Evolutionary conservation across 2,329 filamentous ascomycete species (phyloP).

Genomic region (Sordariomycetes sp.): DNA sequence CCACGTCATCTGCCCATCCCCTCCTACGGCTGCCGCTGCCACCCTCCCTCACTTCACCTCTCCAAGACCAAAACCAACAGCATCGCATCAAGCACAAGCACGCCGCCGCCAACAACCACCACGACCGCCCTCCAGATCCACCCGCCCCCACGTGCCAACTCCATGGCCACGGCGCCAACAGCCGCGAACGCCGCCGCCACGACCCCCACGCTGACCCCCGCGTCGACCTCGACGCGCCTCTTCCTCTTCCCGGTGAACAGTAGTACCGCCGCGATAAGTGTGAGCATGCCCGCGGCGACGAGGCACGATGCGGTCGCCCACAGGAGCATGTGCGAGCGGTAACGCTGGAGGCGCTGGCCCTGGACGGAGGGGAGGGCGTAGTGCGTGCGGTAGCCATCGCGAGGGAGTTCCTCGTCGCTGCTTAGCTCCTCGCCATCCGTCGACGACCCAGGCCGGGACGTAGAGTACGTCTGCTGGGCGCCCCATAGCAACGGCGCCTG

Average conservation of each 20-base stretch:
- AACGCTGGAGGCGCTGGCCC: constrained; percentile 36
- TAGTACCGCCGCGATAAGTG: constrained; percentile 54
- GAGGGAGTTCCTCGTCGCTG: constrained; percentile 30
- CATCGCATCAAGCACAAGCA: constrained; percentile 32
- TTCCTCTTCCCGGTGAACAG: constrained; percentile 58
- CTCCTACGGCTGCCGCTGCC: background rate
- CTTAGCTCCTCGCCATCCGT: constrained; percentile 24
- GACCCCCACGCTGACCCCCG: constrained; percentile 59
- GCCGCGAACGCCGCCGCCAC: constrained; percentile 55
- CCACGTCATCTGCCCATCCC: background rate
- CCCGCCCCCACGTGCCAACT: constrained; percentile 38
- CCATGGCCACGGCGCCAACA: constrained; percentile 48
- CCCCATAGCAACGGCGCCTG: background rate
- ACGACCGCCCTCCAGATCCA: constrained; percentile 30
- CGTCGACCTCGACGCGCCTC: constrained; percentile 61
- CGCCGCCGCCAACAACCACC: constrained; percentile 22
- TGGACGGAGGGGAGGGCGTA: constrained; percentile 40
- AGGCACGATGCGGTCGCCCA: constrained; percentile 44
- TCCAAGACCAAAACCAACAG: constrained; percentile 28
- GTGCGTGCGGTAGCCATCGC: constrained; percentile 39
- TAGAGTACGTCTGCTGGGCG: constrained; percentile 12
- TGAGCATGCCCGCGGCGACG: constrained; percentile 48
- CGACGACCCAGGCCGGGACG: constrained; percentile 10
- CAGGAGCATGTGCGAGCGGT: constrained; percentile 45
- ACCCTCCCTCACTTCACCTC: constrained; percentile 3